A percentile compares a stretch with the other conserved stretches of the same genome.
Evolutionary conservation across 225 moss, liverwort and hornwort genomes (phyloP).

Genomic region (Bryum argenteum): DNA sequence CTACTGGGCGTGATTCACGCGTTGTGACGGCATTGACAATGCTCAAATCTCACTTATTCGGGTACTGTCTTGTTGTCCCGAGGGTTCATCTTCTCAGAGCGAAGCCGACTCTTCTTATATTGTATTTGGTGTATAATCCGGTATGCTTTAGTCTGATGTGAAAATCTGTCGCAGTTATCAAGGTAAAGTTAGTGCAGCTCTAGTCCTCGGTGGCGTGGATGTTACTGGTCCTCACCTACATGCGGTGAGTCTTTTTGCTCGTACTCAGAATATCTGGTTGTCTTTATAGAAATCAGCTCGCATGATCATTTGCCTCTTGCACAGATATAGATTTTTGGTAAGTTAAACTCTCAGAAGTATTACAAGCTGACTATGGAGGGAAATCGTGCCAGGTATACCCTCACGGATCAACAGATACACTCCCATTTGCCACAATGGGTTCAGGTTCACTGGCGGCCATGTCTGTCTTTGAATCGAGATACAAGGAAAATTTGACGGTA

Average conservation of each 20-base stretch:
- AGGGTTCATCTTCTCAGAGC: not conserved
- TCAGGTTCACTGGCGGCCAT: conserved; percentile 91
- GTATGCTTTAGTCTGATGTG: not conserved
- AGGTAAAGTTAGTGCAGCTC: conserved; percentile 81
- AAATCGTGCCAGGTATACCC: conserved; percentile 70
- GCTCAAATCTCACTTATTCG: conserved; percentile 83
- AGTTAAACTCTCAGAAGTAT: not conserved
- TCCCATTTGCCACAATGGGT: conserved; percentile 85
- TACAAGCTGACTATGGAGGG: conserved; percentile 15
- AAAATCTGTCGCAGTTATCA: conserved; percentile 57
- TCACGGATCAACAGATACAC: conserved; percentile 87
- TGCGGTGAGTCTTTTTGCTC: conserved; percentile 56
- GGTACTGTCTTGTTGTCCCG: conserved; percentile 41
- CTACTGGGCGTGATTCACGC: conserved; percentile 80
- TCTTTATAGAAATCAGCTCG: not conserved
- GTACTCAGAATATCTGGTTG: not conserved
- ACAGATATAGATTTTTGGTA: not conserved
- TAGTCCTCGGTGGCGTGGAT: conserved; percentile 89
- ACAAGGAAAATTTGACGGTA: conserved; percentile 80
- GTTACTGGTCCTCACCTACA: conserved; percentile 86
- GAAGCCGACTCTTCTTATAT: not conserved
- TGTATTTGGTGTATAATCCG: no score
- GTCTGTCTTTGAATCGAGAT: conserved; percentile 89
- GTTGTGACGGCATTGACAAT: conserved; percentile 88
- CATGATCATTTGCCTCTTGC: not conserved